Base-by-base conservation (phyloP, 352 stramenopile genomes). In the Pythium pyrilobum region DNA sequence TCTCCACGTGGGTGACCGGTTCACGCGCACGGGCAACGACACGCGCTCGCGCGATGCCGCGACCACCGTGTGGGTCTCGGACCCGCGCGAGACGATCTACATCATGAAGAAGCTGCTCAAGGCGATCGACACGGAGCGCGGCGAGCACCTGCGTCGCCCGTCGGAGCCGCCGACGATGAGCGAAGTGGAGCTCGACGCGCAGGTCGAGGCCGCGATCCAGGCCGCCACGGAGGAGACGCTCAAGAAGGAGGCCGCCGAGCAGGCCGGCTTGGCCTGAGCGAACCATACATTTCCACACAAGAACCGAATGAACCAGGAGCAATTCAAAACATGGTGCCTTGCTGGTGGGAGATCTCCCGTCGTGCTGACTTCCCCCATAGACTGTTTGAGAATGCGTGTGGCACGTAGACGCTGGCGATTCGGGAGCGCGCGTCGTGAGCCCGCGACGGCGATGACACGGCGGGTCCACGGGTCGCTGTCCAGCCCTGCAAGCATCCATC, bases 11-110 rank as follows among this genome's bases (percentile, higher is more conserved):
- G 96, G 96, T 31, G 96, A 98, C 52, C 92, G 97, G 25, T 92
- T 93, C 51, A 95, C 82, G 25, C 67, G 68, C 42, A 91, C 78
- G 28, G 94, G 94, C 18, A 98, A 98, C 61, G 96, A 98, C 54
- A 97, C 85, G 44, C 89, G 92, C 6, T 96, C 94, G 12, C 74
- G 96, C 37, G 87, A 90, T 42, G 82, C 89, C 6, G 89, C 87
- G 20, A 96, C 93, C 21, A 98, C 91, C 25, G 89, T 98, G 44
- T 98, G 96, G 95, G 94, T 98, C 49, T 98, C 89, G 2, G 85
- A 91, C 62, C 96, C 96, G 15, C 76, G 90, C 25, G 96, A 99
- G 61, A 99, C 96, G 6, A 92, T 85, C 12, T 95, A 97, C 55
- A 90, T 98, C 62, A 86, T 99, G 55, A 96, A 96, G 51, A 85